Evolutionary conservation across 805 yeast genomes (phyloP).

Genomic region (Ogataea ganodermae): DNA sequence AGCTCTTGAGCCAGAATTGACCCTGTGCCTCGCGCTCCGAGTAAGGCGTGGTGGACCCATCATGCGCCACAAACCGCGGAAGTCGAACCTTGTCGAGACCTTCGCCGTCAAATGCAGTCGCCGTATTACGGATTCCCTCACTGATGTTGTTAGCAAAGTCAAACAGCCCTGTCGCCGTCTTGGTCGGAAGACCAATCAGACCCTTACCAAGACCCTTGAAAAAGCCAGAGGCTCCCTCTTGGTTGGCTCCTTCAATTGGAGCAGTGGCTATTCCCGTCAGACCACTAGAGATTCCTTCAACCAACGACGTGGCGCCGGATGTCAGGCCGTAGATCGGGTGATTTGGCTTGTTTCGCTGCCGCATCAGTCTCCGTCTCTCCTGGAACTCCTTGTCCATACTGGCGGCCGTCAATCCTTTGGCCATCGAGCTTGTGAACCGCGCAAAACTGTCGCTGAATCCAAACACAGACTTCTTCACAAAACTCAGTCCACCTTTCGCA

Average conservation of each 20-base stretch:
- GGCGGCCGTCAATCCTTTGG: conserved; percentile 89
- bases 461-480: conserved; percentile 90
- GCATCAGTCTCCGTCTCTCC: conserved; percentile 74
- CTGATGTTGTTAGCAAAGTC: conserved; percentile 91
- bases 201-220: conserved; percentile 94
- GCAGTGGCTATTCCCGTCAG: conserved; percentile 86
- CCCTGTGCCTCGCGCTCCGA: conserved; percentile 88
- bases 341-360: conserved; percentile 75
- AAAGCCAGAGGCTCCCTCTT: conserved; percentile 89
- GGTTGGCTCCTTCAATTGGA: conserved; percentile 87
- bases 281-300: conserved; percentile 86
- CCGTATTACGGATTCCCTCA: conserved; percentile 91
- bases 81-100: conserved; percentile 77
- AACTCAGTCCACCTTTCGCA: conserved; percentile 95
- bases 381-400: conserved; percentile 87
- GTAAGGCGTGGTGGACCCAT: conserved; percentile 73
- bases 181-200: conserved; percentile 92
- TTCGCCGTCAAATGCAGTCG: conserved; percentile 83
- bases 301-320: conserved; percentile 84
- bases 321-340: conserved; percentile 86
- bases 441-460: conserved; percentile 94
- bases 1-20: conserved; percentile 83
- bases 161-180: conserved; percentile 92
- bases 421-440: conserved; percentile 88
- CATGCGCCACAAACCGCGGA: conserved; percentile 73